Evolutionary conservation across 1,139 yeast genomes (phyloP), one percentile per base, ranked within the genome.

Genomic region (Blastobotrys ciferrii): DNA sequence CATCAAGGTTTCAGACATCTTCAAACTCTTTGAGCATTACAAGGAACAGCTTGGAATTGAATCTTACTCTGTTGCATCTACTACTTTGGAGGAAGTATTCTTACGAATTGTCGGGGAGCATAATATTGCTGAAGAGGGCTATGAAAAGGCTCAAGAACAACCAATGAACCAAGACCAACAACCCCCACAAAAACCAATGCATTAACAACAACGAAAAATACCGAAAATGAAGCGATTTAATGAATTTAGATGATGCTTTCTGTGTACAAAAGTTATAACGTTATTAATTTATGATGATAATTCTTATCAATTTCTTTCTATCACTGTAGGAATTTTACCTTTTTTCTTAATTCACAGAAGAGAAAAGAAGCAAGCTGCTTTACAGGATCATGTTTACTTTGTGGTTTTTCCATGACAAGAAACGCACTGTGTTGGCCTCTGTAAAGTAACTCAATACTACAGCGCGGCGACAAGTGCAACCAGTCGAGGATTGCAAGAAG

Each of bases 41-140:
- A 63, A 63, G 43, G 48, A 45, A 1, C 47, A 50, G 11, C 46
- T 62, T 43, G 64, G 62, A 4, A 58, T 67, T 30, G 62, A 60
- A 44, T 58, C 62, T n/a, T 67, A 66, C 49, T 55, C 68, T 1
- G 63, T 67, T 1, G 53, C 62, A 6, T 62, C 61, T 28, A 62
- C 71, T 1, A 60, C 69, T 14, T 50, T 67, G 32, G 70, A 66
- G 52, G 68, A 66, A 48, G 70, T 67, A 17, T 67, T 67, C 48
- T 53, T 67, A 49, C 57, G 56, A 17, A 65, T 67, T 48, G 67
- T 67, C 9, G 60, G 66, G 1, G 44, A 45, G 20, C 57, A 57
- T 38, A 42, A 54, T 25, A 48, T 51, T 5, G 43, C 25, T 7
- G 54, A 49, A n/a, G 53, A 51, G 15, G 53, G 42, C 14, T 43